Conservation (phyloP, 1,284 basidiomycete species). For the Ustilago loliicola region DNA sequence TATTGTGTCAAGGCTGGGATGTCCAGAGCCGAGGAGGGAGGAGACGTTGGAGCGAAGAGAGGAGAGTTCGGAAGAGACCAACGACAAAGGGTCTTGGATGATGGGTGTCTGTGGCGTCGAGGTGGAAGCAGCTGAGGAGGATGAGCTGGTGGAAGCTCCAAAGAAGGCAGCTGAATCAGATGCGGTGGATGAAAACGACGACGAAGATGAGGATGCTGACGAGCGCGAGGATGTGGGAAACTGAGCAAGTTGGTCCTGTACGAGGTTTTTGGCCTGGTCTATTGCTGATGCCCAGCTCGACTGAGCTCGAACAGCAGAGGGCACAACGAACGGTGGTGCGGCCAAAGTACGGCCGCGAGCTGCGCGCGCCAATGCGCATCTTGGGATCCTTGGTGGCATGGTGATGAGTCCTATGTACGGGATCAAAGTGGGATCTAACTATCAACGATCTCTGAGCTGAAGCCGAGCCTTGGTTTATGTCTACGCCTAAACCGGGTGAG, state of each 20-base stretch:
- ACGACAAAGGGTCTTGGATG: constrained; percentile 60
- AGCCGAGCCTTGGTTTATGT: not conserved
- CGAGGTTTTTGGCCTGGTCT: constrained; percentile 49
- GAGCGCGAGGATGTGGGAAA: constrained; percentile 29
- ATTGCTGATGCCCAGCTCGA: constrained; percentile 50
- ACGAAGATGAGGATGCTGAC: constrained; percentile 14
- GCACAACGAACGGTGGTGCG: not conserved
- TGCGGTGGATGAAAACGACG: constrained; percentile 13
- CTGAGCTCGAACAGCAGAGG: constrained; percentile 24
- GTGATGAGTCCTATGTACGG: not conserved
- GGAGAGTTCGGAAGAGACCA: constrained; percentile 75
- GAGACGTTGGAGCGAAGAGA: constrained; percentile 82
- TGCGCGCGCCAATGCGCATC: constrained; percentile 18
- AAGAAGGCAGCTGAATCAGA: constrained; percentile 42
- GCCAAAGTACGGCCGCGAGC: constrained; percentile 13
- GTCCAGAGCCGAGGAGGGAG: constrained; percentile 85
- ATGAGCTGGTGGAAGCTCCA: constrained; percentile 25
- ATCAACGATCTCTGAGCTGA: not conserved
- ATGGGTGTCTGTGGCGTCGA: constrained; percentile 27
- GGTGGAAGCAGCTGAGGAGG: constrained; percentile 14
- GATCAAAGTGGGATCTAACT: not conserved
- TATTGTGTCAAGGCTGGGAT: constrained; percentile 87
- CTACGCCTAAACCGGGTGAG: not conserved
- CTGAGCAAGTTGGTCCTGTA: constrained; percentile 42
- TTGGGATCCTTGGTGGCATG: constrained; percentile 34